Percentiles rank a stretch among this genome's conserved stretches.
Conservation (phyloP, 768 basidiomycete genomes). For the Termitomyces sp. region DNA sequence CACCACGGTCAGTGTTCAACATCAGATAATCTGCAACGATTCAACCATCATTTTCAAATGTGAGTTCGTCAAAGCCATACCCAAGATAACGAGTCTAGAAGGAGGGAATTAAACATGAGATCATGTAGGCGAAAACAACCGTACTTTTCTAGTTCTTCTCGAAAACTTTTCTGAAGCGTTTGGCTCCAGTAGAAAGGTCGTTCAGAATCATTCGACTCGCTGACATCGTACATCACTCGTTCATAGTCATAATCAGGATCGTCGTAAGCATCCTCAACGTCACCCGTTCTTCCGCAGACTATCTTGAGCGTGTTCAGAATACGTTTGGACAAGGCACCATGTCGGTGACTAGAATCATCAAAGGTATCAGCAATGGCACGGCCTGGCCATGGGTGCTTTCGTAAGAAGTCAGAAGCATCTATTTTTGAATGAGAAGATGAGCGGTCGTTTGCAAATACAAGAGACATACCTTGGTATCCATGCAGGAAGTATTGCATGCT, state of each 20-base stretch:
- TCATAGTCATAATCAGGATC: conserved; percentile 75
- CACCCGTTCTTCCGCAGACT: conserved; percentile 81
- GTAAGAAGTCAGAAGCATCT: conserved; percentile 87
- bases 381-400: conserved; percentile 85
- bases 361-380: conserved; percentile 81
- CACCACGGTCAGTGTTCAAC: conserved; percentile 86
- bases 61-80: conserved; percentile 29
- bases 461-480: conserved; percentile 61
- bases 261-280: conserved; percentile 62
- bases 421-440: background rate
- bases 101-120: conserved; percentile 4
- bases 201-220: conserved; percentile 47
- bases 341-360: conserved; percentile 77
- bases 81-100: conserved; percentile 74
- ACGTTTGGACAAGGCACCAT: conserved; percentile 61
- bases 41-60: background rate
- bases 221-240: conserved; percentile 58
- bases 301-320: conserved; percentile 65
- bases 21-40: conserved; percentile 69
- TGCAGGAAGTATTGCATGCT: conserved; percentile 87
- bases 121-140: conserved; percentile 16
- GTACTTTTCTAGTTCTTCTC: conserved; percentile 85
- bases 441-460: background rate
- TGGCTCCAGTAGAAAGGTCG: conserved; percentile 81
- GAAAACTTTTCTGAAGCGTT: conserved; percentile 71